Conservation (phyloP, 371 early-diverging fungal species). For the Chytridium lagenaria region DNA sequence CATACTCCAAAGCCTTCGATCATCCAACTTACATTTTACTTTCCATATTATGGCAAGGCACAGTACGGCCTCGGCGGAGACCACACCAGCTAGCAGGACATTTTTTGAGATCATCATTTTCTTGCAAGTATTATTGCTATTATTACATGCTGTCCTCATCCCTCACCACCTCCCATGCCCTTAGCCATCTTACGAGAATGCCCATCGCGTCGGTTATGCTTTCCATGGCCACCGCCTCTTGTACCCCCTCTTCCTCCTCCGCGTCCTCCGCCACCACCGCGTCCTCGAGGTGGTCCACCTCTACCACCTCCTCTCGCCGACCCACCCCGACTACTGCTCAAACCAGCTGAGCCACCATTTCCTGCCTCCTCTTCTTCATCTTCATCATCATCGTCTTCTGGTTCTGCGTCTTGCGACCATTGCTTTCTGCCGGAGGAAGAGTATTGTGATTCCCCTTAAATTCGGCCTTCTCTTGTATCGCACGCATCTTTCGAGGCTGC, state of each 20-base stretch:
- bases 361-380: conserved; percentile 6
- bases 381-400: conserved; percentile 18
- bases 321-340: conserved; percentile 16
- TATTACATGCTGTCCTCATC: no score
- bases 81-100: conserved; percentile 11
- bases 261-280: conserved; percentile 26
- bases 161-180: conserved; percentile 35
- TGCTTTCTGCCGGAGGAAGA: conserved; percentile 10
- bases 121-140: not conserved
- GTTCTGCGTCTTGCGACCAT: not conserved
- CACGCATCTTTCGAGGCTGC: conserved; percentile 69
- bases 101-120: not conserved
- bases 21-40: conserved; percentile 27
- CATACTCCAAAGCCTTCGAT: no score
- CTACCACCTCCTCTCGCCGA: no score
- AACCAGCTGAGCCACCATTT: not conserved
- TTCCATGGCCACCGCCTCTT: conserved; percentile 27
- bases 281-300: conserved; percentile 21
- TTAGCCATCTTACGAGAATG: conserved; percentile 42
- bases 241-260: not conserved
- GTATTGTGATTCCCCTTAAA: conserved; percentile 51
- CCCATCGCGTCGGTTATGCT: conserved; percentile 39
- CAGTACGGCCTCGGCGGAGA: conserved; percentile 15
- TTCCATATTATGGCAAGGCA: conserved; percentile 19
- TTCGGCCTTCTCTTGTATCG: conserved; percentile 67